Evolutionary conservation across 176 grass and related monocot species (phyloP).

Genomic region (maize (Zea mays)): DNA sequence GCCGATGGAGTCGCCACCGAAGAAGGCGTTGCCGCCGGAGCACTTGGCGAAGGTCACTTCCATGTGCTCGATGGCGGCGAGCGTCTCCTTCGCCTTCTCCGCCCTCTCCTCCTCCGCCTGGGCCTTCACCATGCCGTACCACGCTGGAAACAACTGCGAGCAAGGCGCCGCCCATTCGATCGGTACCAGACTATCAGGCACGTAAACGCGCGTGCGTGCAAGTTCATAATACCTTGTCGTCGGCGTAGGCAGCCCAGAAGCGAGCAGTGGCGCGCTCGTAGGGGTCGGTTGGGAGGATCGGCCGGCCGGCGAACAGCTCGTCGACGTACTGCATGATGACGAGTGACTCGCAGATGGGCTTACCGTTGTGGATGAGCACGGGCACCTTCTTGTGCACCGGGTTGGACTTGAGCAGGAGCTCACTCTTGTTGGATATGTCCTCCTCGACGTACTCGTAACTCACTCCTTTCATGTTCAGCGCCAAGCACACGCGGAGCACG

Average conservation of each 20-base stretch:
- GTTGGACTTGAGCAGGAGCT: conserved; percentile 40
- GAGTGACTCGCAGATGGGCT: neutral
- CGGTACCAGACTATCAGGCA: neutral
- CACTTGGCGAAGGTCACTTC: conserved; percentile 38
- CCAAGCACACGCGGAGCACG: conserved; percentile 18
- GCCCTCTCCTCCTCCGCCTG: conserved; percentile 31
- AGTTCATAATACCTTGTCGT: neutral
- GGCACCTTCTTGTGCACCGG: conserved; percentile 64
- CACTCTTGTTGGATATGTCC: conserved; percentile 6
- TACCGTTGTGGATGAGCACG: conserved; percentile 56
- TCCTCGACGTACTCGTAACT: conserved; percentile 18
- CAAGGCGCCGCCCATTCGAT: neutral
- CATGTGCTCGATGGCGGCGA: neutral
- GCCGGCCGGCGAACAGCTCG: neutral
- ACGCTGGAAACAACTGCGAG: neutral
- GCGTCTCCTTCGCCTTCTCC: neutral
- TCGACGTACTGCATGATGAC: conserved; percentile 16
- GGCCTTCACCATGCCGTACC: neutral
- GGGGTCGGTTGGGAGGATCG: neutral
- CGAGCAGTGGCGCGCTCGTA: neutral
- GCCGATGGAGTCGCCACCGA: conserved; percentile 41
- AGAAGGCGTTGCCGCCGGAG: conserved; percentile 34
- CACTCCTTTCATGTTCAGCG: conserved; percentile 15
- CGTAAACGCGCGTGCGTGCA: neutral
- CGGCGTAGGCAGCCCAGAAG: conserved; percentile 16